Percentiles rank a stretch among this genome's conserved stretches.
These are phyloP conservation scores for Clonostachys chloroleuca DNA, from an alignment of 2,329 filamentous ascomycete genomes.

Conservation along the genomic window DNA sequence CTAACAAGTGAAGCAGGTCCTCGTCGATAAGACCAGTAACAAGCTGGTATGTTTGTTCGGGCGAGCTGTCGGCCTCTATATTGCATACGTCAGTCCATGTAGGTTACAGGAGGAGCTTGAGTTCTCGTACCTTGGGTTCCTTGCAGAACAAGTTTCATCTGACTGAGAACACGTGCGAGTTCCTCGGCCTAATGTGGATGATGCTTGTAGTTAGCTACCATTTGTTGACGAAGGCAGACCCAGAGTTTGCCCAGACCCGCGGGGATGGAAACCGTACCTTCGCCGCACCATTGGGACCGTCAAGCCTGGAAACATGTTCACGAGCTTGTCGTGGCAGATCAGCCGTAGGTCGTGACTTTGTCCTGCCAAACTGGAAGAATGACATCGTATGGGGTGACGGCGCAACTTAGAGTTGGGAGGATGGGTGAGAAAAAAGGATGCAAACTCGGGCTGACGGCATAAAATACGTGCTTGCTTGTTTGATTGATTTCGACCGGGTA, in stretches of 20 bases:
- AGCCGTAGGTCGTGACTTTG: constrained; percentile 42
- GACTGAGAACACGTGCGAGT: constrained; percentile 75
- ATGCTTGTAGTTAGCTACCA: too few species aligned
- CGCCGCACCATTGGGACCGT: constrained; percentile 38
- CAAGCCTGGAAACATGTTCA: constrained; percentile 47
- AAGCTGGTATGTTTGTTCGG: constrained; percentile 83
- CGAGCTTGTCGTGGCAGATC: constrained; percentile 53
- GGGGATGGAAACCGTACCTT: constrained; percentile 30
- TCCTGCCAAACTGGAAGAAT: constrained; percentile 48
- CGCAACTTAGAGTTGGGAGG: background rate
- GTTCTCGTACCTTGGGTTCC: constrained; percentile 75
- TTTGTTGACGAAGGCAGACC: background rate
- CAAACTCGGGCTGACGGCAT: too few species aligned
- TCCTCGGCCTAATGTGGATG: constrained; percentile 66
- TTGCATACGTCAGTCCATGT: background rate
- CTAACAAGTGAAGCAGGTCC: constrained; percentile 81
- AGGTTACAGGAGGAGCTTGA: background rate
- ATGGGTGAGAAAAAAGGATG: background rate
- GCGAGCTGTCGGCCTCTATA: constrained; percentile 77
- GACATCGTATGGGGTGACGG: constrained; percentile 31
- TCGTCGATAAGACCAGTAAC: constrained; percentile 83
- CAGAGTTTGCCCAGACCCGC: background rate
- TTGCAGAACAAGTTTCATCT: constrained; percentile 92
- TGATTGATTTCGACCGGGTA: too few species aligned
- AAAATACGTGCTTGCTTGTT: too few species aligned